Base-by-base conservation (phyloP, 371 early-diverging fungal genomes). In the Mucor piriformis region DNA sequence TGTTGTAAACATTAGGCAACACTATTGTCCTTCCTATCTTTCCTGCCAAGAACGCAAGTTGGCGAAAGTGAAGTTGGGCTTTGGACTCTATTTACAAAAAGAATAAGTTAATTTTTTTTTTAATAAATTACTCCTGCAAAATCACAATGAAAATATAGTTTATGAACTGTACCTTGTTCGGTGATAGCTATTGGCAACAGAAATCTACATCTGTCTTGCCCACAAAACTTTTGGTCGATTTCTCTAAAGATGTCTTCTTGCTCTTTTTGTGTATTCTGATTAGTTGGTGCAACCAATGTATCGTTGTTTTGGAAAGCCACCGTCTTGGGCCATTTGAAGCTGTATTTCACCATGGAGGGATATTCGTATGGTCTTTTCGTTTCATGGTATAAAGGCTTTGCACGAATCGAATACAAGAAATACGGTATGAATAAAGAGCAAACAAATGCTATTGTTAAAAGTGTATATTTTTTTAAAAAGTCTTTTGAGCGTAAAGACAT, bases 1-100 rank as follows among this genome's bases (percentile, higher is more conserved):
- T 69, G 7, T 51, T 61, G 34, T 58, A 44, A 6, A 72, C 72
- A 55, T 75, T 75, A 1, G 75, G 75, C 20, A 75, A 48, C 0
- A 75, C 70, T n/a, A 75, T 67, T 5, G 72, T 75, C 7, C 75
- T 61, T 8, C 37, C 54, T 18, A 75, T 34, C 21, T 59, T 63
- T 11, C 70, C 69, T 1, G 75, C 69, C n/a, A 72, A 27, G 32
- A 72, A 75, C 13, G 75, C 67, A 23, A 74, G 47, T 48, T 74
- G 74, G 34, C 74, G 62, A 37, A 74, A 70, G 48, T 74, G 74
- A n/a, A 65, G 37, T 48, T 74, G 74, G 2, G 74, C 64, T 24
- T 77, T 76, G 35, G 77, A 73, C 61, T 81, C 81, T 77, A 13
- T 40, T 67, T 32, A 64, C 69, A 21, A 64, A 11, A 20, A 46